Evolutionary conservation across 2,329 filamentous ascomycete genomes (phyloP), one percentile per base, ranked within the genome.

Genomic region (Neonectria sp.): DNA sequence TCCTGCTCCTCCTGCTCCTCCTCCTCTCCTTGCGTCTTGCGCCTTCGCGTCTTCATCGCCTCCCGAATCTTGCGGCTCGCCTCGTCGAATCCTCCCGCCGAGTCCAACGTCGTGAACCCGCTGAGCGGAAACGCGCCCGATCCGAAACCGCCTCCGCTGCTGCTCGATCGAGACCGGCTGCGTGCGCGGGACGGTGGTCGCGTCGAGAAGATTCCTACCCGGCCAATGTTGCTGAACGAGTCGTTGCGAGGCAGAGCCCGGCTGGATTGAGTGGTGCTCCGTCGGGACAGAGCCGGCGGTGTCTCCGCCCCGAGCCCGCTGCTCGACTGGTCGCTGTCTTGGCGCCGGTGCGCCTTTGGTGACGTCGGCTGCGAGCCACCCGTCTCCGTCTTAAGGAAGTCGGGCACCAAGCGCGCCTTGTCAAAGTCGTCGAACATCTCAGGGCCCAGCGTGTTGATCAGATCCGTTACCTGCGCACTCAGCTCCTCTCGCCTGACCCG

Each of bases 371-470:
- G 69, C 69, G 29, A 35, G 51, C 76, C 79, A 7, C 75, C 72
- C 51, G 51, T 35, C 64, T 83, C 82, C 40, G 77, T 75, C 61
- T 75, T 82, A 70, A 83, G 81, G 1, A 88, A 83, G 69, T 91
- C 89, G 4, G 86, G 84, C 33, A 95, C 84, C 63, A 96, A 88
- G 37, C 94, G 89, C 13, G 89, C 88, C 69, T 91, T 88, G 75
- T 96, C 93, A 77, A 97, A 99, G 83, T 99, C 96, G n/a, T 95
- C 92, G 83, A 97, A 99, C 84, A 99, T 92, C 78, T 98, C 95
- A 0, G 96, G 96, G 0, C 96, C 96, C 13, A 99, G 90, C 21
- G 93, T 94, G 81, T 99, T 98, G 86, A 99, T 97, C 53, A 97
- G 87, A 3, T 96, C 90, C 1, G 95, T 97, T 45, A 99, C 95